These are phyloP conservation scores for Coprinellus micaceus DNA, from an alignment of 768 basidiomycete genomes.

Conservation along the genomic window DNA sequence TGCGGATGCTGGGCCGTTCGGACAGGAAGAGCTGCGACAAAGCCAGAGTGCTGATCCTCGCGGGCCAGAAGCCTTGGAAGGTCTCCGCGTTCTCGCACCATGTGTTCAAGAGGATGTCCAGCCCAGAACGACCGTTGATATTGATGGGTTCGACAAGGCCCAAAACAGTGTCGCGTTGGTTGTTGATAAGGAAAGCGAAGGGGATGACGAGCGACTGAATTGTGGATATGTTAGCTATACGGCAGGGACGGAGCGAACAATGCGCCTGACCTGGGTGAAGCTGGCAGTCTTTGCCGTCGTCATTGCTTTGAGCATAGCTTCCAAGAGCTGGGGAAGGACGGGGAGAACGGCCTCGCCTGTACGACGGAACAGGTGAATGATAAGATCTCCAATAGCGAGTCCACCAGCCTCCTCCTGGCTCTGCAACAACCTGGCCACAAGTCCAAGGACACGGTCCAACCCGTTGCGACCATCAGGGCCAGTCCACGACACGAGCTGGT, in stretches of 20 bases:
- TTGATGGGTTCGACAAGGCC: constrained; percentile 67
- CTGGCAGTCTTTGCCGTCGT: constrained; percentile 83
- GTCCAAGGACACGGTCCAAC: constrained; percentile 65
- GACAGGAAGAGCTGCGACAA: constrained; percentile 70
- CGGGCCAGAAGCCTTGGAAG: constrained; percentile 94
- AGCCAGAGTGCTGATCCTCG: constrained; percentile 79
- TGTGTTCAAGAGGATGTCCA: constrained; percentile 85
- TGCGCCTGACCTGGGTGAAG: constrained; percentile 70
- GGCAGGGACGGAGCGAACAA: not conserved
- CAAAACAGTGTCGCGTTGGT: constrained; percentile 78
- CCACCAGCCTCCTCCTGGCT: constrained; percentile 89
- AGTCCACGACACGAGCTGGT: constrained; percentile 76
- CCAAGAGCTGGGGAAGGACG: constrained; percentile 82
- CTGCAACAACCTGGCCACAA: constrained; percentile 76
- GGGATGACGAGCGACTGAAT: constrained; percentile 87
- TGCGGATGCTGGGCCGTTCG: constrained; percentile 62
- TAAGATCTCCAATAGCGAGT: constrained; percentile 88
- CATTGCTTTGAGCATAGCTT: constrained; percentile 81
- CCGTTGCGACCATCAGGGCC: constrained; percentile 68
- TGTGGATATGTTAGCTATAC: not conserved
- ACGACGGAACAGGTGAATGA: constrained; percentile 86
- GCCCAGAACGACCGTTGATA: constrained; percentile 56
- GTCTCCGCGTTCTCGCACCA: constrained; percentile 96
- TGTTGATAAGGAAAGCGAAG: constrained; percentile 89
- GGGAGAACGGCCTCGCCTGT: constrained; percentile 79